A percentile compares a stretch with the other conserved stretches of the same genome.
Evolutionary conservation across 352 stramenopile species (phyloP).

Genomic region (Thalassiosira ordinaria): DNA sequence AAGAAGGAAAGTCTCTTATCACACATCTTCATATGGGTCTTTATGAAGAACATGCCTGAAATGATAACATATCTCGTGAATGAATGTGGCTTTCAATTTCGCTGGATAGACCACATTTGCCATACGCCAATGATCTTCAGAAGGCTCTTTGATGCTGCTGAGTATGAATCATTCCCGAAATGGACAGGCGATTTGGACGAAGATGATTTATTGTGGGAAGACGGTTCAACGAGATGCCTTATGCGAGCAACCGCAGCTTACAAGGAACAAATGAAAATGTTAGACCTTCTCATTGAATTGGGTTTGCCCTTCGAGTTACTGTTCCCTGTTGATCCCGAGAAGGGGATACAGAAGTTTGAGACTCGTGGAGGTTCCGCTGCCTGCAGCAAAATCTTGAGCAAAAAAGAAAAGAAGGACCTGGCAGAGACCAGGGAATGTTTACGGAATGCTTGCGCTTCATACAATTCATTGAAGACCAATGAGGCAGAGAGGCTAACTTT

Average conservation of each 20-base stretch:
- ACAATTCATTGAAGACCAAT: constrained; percentile 3
- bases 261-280: constrained; percentile 26
- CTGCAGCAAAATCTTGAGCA: too few species aligned
- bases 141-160: constrained; percentile 5
- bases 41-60: constrained; percentile 3
- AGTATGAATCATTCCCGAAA: neutral
- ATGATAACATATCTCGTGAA: constrained; percentile 9
- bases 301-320: constrained; percentile 5
- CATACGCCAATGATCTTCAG: neutral
- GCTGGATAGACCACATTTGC: constrained; percentile 1
- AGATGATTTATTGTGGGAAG: too few species aligned
- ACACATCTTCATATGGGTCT: constrained; percentile 1
- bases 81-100: constrained; percentile 20
- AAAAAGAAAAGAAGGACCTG: constrained; percentile 3
- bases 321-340: neutral
- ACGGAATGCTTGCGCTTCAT: neutral
- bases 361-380: too few species aligned
- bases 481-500: constrained; percentile 8
- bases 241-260: too few species aligned
- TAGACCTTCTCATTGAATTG: constrained; percentile 5
- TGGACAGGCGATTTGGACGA: constrained; percentile 11
- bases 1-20: too few species aligned
- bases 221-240: too few species aligned
- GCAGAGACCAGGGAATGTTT: neutral
- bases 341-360: neutral